phyloP scores from a whole-genome alignment of 2,329 filamentous ascomycete species.

The Cytospora mali region DNA sequence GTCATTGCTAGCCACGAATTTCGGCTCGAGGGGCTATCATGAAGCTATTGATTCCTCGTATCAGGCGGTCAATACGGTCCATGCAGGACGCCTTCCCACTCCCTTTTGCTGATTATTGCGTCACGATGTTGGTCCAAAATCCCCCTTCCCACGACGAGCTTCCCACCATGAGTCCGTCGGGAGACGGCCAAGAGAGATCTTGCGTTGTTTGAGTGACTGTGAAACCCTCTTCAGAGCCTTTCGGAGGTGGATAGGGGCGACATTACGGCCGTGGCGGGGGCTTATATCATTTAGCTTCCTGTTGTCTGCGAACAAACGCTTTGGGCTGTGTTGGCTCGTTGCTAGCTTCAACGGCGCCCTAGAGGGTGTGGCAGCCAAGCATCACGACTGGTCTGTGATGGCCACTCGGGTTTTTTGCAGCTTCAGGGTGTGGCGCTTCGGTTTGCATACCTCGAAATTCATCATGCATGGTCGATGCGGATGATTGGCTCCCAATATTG shows the following conservation, averaged over 20 bases:
- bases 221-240: background rate
- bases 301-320: background rate
- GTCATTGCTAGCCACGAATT: background rate
- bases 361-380: background rate
- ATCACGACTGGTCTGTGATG: background rate
- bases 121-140: too few relatives aligned
- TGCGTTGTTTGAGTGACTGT: background rate
- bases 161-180: too few relatives aligned
- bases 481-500: conserved; percentile 6
- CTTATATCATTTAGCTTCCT: background rate
- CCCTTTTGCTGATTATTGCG: too few relatives aligned
- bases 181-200: background rate
- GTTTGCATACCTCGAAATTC: background rate
- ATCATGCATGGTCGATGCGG: conserved; percentile 2
- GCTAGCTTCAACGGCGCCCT: conserved; percentile 2
- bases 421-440: conserved; percentile 18
- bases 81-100: background rate
- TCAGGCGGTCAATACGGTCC: too few relatives aligned
- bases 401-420: conserved; percentile 20
- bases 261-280: background rate
- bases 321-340: background rate
- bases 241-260: background rate
- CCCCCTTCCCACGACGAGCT: too few relatives aligned
- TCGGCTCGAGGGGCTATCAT: background rate
- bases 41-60: too few relatives aligned